phyloP scores from a whole-genome alignment of 2,329 filamentous ascomycete species.

The Sporothrix euskadiensis region DNA sequence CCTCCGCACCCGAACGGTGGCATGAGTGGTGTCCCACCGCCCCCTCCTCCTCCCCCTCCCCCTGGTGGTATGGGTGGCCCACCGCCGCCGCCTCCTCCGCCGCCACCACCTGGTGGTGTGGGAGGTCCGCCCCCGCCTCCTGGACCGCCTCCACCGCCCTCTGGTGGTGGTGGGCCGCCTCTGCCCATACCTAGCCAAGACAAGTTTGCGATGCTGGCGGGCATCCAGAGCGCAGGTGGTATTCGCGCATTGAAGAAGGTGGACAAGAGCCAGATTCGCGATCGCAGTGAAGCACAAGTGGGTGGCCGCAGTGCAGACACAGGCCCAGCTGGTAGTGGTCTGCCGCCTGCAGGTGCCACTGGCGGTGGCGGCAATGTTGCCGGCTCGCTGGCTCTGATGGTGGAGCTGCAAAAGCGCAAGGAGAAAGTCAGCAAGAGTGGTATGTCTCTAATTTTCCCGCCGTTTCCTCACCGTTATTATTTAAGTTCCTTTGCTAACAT shows the following conservation, averaged over 20 bases:
- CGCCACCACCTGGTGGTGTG: slow-evolving; percentile 39
- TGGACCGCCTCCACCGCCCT: slow-evolving; percentile 57
- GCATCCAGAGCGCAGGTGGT: slow-evolving; percentile 70
- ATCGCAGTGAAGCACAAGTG: slow-evolving; percentile 67
- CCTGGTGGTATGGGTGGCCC: slow-evolving; percentile 40
- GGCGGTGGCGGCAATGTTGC: slow-evolving; percentile 65
- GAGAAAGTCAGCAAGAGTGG: slow-evolving; percentile 93
- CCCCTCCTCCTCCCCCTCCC: slow-evolving; percentile 38
- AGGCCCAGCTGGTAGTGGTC: slow-evolving; percentile 54
- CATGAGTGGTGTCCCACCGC: slow-evolving; percentile 36
- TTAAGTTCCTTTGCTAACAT: slow-evolving; percentile 26
- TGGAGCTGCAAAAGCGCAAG: slow-evolving; percentile 78
- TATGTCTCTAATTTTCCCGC: slow-evolving; percentile 52
- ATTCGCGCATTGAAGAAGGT: slow-evolving; percentile 74
- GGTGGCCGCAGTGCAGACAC: slow-evolving; percentile 49
- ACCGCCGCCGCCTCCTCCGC: slow-evolving; percentile 50
- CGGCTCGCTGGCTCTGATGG: slow-evolving; percentile 81
- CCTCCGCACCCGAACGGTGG: slow-evolving; percentile 43
- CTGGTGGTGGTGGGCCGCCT: slow-evolving; percentile 48
- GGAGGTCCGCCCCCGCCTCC: slow-evolving; percentile 50
- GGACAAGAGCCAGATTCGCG: slow-evolving; percentile 66
- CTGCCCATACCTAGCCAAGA: slow-evolving; percentile 47
- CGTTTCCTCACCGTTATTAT: not conserved
- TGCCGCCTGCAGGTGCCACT: slow-evolving; percentile 69
- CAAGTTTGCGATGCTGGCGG: slow-evolving; percentile 64